A percentile compares a stretch with the other conserved stretches of the same genome.
Conservation (phyloP, 179 eudicot genomes). For the Beta macrorhiza region DNA sequence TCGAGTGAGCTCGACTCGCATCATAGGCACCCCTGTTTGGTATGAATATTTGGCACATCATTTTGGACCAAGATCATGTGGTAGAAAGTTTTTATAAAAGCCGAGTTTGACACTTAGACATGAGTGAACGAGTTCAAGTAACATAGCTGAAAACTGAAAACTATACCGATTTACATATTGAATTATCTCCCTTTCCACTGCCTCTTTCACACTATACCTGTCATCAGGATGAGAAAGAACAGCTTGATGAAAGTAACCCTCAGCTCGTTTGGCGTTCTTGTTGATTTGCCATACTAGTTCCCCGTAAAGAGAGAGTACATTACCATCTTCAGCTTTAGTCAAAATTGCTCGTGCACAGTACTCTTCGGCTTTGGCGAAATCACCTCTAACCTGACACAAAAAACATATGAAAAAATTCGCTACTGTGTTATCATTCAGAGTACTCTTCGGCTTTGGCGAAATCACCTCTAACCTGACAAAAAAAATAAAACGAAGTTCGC, state of each 20-base stretch:
- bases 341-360: background rate
- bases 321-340: background rate
- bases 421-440: background rate
- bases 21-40: too few relatives aligned
- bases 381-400: conserved; percentile 9
- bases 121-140: too few relatives aligned
- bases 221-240: background rate
- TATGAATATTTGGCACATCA: too few relatives aligned
- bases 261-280: background rate
- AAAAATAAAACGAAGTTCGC: background rate
- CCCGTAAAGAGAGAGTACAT: background rate
- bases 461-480: conserved; percentile 13
- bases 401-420: background rate
- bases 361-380: background rate
- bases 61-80: too few relatives aligned
- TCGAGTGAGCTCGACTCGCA: too few relatives aligned
- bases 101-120: too few relatives aligned
- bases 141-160: too few relatives aligned
- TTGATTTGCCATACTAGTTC: conserved; percentile 5
- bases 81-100: too few relatives aligned
- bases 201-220: background rate
- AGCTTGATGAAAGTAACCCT: conserved; percentile 8
- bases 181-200: too few relatives aligned
- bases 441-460: conserved; percentile 1
- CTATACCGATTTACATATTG: background rate